Base-by-base conservation (phyloP, 345 rosid genomes). In the Salix arbutifolia region DNA sequence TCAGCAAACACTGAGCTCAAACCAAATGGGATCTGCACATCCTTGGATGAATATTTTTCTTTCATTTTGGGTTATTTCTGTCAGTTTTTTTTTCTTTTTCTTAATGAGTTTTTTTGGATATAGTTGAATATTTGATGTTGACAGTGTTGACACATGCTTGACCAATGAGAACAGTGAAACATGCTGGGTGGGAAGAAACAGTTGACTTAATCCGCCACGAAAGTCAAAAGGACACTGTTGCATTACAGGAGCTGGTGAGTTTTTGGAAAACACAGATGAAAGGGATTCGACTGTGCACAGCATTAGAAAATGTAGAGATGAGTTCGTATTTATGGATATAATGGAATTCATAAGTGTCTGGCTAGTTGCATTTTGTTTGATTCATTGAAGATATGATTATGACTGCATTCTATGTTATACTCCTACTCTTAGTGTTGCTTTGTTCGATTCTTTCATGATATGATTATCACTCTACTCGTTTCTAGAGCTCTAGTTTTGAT, bases 111-210 rank as follows among this genome's bases (percentile, higher is more conserved):
- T 6, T 50, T 50, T 5, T 17, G 13, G 26, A 12, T 67, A n/a
- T 4, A 12, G 52, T 68, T 40, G 72, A 69, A 44, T 42, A 23
- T 42, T 44, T 69, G 70, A 69, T 23, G 72, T 44, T 13, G 52
- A 68, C 17, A n/a, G 42, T 46, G 30, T 7, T 21, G 58, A 26
- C 16, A 46, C 4, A 46, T 53, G 60, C 60, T 53, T 53, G 62
- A 56, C 26, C 23, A 56, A n/a, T 56, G 31, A 23, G 35, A 35
- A 44, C 12, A 5, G 31, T 8, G 37, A 48, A 28, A 2, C 40
- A 46, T 48, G 73, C 12, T 70, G 73, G 61, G 61, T 17, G 42
- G 50, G 61, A 58, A 70, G 65, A 17, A 71, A 62, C 65, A 71
- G 64, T 71, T 30, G 40, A 21, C n/a, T 52, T 52, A 13, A 8